phyloP scores from a whole-genome alignment of 495 filamentous ascomycete species.

The Aspergillus steynii region DNA sequence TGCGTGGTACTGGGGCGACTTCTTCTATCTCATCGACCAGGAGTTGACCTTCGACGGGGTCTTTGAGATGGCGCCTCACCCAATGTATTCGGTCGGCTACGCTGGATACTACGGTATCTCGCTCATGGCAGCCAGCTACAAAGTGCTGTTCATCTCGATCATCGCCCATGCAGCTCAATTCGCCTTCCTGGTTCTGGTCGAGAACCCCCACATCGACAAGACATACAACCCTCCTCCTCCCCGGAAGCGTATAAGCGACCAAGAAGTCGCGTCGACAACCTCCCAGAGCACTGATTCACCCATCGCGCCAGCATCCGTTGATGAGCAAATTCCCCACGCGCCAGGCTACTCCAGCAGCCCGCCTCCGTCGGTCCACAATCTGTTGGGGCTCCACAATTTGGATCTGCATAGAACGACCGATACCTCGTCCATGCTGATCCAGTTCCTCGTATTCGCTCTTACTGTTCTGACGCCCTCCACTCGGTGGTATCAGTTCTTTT shows the following conservation, averaged over 20 bases:
- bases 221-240: constrained; percentile 91
- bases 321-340: constrained; percentile 42
- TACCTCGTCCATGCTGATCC: constrained; percentile 71
- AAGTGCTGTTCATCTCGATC: constrained; percentile 93
- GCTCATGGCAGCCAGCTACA: constrained; percentile 97
- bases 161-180: constrained; percentile 94
- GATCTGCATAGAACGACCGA: constrained; percentile 87
- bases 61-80: constrained; percentile 98
- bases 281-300: constrained; percentile 37
- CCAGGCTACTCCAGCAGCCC: constrained; percentile 39
- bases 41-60: constrained; percentile 97
- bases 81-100: constrained; percentile 99
- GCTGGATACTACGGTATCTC: constrained; percentile 98
- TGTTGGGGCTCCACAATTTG: constrained; percentile 77
- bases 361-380: constrained; percentile 72
- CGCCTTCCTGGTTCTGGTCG: constrained; percentile 82
- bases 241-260: constrained; percentile 54
- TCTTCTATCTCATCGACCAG: constrained; percentile 98
- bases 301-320: constrained; percentile 37
- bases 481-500: constrained; percentile 68
- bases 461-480: constrained; percentile 78
- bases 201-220: constrained; percentile 98
- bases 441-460: constrained; percentile 70
- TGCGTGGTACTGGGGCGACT: constrained; percentile 99
- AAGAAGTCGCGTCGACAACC: constrained; percentile 35